Conservation (phyloP, 306 rosid genomes). For the Vigna trinervia region DNA sequence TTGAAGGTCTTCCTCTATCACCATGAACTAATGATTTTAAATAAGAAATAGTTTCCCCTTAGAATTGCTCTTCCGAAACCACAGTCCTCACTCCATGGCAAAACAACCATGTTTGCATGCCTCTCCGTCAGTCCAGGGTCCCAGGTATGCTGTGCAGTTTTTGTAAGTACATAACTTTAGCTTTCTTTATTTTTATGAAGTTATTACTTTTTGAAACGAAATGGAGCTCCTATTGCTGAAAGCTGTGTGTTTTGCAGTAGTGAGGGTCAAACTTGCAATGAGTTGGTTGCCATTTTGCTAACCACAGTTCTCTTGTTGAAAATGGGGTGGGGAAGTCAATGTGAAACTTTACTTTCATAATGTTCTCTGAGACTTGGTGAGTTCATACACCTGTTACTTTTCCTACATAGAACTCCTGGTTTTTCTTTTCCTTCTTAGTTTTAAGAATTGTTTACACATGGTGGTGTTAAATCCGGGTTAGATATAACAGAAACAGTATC, state of each 20-base stretch:
- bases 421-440: conserved; percentile 19
- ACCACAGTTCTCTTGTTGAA: conserved; percentile 20
- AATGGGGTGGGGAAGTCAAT: background rate
- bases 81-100: conserved; percentile 28
- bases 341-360: conserved; percentile 27
- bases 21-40: conserved; percentile 34
- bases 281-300: conserved; percentile 37
- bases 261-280: conserved; percentile 9
- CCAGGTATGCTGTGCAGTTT: conserved; percentile 37
- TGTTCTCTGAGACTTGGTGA: conserved; percentile 19
- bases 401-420: conserved; percentile 20
- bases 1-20: conserved; percentile 61
- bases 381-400: conserved; percentile 20
- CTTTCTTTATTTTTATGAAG: conserved; percentile 29
- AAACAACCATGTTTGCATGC: conserved; percentile 37
- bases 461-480: conserved; percentile 38
- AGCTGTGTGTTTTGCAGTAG: conserved; percentile 16
- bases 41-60: conserved; percentile 36
- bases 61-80: conserved; percentile 42
- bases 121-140: conserved; percentile 40
- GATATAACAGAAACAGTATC: conserved; percentile 48
- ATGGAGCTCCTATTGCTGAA: conserved; percentile 22
- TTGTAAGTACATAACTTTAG: conserved; percentile 46
- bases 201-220: conserved; percentile 30
- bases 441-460: conserved; percentile 16